Conservation (phyloP, 768 basidiomycete species). For the Cystobasidium ongulense region DNA sequence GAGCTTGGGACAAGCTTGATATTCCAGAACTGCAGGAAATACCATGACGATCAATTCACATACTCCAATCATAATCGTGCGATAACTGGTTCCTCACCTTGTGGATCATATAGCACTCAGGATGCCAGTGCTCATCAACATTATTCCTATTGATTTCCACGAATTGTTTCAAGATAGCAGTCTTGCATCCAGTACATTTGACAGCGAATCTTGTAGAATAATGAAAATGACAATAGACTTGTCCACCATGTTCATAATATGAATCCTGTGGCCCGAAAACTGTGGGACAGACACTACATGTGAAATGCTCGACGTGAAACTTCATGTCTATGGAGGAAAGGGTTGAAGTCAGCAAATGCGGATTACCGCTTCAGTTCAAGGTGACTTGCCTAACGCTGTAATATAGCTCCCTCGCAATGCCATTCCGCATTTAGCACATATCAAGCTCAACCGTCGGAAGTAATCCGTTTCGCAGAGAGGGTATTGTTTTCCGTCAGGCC, state of each 20-base stretch:
- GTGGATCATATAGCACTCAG: slow-evolving; percentile 99
- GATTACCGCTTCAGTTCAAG: too few species aligned
- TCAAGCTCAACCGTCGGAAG: slow-evolving; percentile 87
- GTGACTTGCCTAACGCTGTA: slow-evolving; percentile 92
- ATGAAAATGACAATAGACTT: slow-evolving; percentile 98
- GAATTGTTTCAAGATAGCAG: slow-evolving; percentile 96
- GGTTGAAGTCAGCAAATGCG: background rate
- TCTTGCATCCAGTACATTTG: slow-evolving; percentile 94
- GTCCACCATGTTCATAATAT: slow-evolving; percentile 97
- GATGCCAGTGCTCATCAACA: slow-evolving; percentile 99
- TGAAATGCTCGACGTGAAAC: slow-evolving; percentile 98
- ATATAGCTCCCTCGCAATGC: slow-evolving; percentile 96
- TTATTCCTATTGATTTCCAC: slow-evolving; percentile 99
- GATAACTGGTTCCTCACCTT: slow-evolving; percentile 55
- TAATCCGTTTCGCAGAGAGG: slow-evolving; percentile 99
- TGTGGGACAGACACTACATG: slow-evolving; percentile 90
- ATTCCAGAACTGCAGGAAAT: slow-evolving; percentile 77
- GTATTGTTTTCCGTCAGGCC: slow-evolving; percentile 67
- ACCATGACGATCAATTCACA: background rate
- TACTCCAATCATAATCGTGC: background rate
- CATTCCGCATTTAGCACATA: slow-evolving; percentile 90
- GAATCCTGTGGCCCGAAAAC: slow-evolving; percentile 97
- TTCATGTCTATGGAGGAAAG: slow-evolving; percentile 67
- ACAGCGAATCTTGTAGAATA: slow-evolving; percentile 98
- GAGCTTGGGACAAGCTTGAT: slow-evolving; percentile 56